Conservation (phyloP, 2,329 filamentous ascomycete genomes). For the Fusarium heterosporum region DNA sequence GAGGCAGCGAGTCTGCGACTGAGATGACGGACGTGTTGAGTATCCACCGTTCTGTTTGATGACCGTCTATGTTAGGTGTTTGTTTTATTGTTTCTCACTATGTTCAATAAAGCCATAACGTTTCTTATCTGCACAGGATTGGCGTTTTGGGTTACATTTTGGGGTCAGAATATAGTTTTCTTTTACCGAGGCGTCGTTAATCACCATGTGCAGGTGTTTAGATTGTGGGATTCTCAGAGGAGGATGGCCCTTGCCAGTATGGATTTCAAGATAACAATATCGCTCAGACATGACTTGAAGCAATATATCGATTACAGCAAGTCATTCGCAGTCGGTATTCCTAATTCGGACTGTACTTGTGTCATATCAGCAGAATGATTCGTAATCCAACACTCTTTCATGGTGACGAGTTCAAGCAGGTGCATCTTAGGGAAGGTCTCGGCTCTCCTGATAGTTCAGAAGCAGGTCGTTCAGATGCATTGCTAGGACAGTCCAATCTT, state of each 20-base stretch:
- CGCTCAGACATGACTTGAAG: background rate
- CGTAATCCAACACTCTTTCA: background rate
- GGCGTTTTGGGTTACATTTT: slow-evolving; percentile 24
- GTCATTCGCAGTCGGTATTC: background rate
- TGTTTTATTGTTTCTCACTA: background rate
- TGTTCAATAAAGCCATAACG: background rate
- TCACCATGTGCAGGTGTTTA: slow-evolving; percentile 2
- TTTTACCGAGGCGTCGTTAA: background rate
- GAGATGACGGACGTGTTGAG: slow-evolving; percentile 52
- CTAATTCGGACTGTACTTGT: background rate
- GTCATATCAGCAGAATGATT: background rate
- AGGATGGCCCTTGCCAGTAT: background rate
- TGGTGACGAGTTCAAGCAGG: background rate
- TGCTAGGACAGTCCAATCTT: slow-evolving; percentile 8
- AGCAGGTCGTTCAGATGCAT: slow-evolving; percentile 2
- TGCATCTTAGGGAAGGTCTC: background rate
- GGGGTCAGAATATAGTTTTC: slow-evolving; percentile 15
- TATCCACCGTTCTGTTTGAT: slow-evolving; percentile 36
- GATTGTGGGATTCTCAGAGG: background rate
- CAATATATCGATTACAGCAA: background rate
- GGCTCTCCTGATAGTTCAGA: background rate
- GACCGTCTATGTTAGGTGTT: background rate
- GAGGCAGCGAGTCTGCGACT: slow-evolving; percentile 54
- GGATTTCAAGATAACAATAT: background rate
- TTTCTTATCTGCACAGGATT: background rate